Conservation (phyloP, 192 early-diverging fungal genomes). For the Coemansia biformis region DNA sequence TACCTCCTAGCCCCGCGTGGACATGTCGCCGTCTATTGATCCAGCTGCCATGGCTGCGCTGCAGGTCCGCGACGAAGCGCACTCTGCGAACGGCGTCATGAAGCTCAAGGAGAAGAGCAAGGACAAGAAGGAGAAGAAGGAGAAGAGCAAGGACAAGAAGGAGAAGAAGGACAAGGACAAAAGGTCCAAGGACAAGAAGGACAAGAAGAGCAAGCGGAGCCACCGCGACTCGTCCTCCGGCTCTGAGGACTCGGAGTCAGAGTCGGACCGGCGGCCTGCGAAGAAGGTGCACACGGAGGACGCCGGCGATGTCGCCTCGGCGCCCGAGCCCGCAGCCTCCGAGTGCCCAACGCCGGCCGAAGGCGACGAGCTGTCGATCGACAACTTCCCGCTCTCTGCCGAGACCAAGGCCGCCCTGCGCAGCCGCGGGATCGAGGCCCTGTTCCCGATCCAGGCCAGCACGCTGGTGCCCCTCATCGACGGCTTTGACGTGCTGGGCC, state of each 20-base stretch:
- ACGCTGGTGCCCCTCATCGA: conserved; percentile 66
- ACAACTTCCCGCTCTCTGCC: conserved; percentile 59
- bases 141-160: conserved; percentile 36
- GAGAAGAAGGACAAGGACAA: conserved; percentile 21
- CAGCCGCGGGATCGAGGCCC: conserved; percentile 66
- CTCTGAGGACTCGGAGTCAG: neutral
- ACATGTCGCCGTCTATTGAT: conserved; percentile 39
- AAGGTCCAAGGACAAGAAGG: conserved; percentile 1
- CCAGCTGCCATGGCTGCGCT: conserved; percentile 14
- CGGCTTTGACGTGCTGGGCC: conserved; percentile 80
- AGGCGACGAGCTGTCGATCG: conserved; percentile 50
- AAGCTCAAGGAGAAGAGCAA: conserved; percentile 39
- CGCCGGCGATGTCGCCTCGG: conserved; percentile 40
- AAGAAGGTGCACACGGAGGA: conserved; percentile 48
- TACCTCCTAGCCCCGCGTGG: no score
- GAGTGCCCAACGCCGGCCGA: conserved; percentile 41
- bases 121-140: conserved; percentile 18
- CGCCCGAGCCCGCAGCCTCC: conserved; percentile 20
- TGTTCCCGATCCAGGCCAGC: conserved; percentile 95
- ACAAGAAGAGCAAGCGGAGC: conserved; percentile 49
- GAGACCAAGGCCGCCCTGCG: conserved; percentile 65
- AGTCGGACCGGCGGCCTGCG: conserved; percentile 14
- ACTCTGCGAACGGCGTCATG: conserved; percentile 15
- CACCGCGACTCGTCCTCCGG: conserved; percentile 7
- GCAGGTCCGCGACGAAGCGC: conserved; percentile 1